These are phyloP conservation scores for Hebeloma cylindrosporum DNA, from an alignment of 768 basidiomycete species.

Conservation along the genomic window DNA sequence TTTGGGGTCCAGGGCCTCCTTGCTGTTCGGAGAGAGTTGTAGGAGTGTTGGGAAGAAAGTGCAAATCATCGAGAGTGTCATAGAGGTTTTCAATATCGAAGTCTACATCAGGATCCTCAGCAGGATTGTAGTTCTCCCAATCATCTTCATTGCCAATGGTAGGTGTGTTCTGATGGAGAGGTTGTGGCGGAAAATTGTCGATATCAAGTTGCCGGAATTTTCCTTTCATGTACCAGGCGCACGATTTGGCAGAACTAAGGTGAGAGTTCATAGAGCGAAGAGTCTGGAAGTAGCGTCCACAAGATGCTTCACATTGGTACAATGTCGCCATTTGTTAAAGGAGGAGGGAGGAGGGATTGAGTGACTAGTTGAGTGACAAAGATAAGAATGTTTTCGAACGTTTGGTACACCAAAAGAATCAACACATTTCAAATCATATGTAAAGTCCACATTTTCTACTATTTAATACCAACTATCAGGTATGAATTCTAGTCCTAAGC, in stretches of 20 bases:
- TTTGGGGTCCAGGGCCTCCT: conserved; percentile 16
- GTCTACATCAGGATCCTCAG: background rate
- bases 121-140: background rate
- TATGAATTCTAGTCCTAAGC: too few species aligned
- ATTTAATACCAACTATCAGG: too few species aligned
- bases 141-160: background rate
- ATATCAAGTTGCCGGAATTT: conserved; percentile 1
- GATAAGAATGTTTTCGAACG: too few species aligned
- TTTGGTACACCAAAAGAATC: too few species aligned
- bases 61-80: background rate
- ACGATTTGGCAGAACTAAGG: background rate
- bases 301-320: conserved; percentile 1
- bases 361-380: too few species aligned
- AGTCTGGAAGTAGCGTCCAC: background rate
- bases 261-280: background rate
- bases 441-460: too few species aligned
- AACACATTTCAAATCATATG: too few species aligned
- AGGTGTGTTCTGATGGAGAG: too few species aligned
- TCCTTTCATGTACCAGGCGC: conserved; percentile 10
- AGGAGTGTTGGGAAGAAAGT: background rate
- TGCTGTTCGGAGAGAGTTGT: too few species aligned
- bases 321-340: too few species aligned
- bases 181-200: too few species aligned
- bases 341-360: too few species aligned
- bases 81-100: background rate